Conservation (phyloP, 2,329 filamentous ascomycete genomes). For the Xylariaceae sp. region DNA sequence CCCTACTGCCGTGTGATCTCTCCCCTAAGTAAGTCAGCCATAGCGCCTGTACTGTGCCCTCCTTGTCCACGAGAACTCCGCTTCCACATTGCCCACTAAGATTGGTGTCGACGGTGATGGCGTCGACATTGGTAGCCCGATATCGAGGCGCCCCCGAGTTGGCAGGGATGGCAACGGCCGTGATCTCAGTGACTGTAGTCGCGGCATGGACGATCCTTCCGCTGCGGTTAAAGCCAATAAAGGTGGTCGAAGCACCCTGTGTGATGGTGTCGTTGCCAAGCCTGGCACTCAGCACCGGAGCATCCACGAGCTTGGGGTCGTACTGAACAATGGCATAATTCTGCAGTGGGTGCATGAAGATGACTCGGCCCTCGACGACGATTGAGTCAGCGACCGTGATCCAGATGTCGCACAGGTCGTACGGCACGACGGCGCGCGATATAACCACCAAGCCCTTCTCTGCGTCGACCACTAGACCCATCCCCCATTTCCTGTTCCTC, state of each 20-base stretch:
- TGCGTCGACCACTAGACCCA: conserved; percentile 94
- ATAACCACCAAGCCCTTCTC: conserved; percentile 93
- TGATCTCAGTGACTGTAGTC: conserved; percentile 94
- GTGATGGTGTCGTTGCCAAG: conserved; percentile 76
- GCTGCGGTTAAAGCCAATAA: conserved; percentile 97
- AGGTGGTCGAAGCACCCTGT: conserved; percentile 89
- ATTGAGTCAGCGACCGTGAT: conserved; percentile 96
- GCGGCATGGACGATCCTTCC: conserved; percentile 88
- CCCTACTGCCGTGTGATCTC: conserved; percentile 71
- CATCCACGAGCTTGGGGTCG: conserved; percentile 86
- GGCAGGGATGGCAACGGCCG: conserved; percentile 90
- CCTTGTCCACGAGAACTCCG: conserved; percentile 81
- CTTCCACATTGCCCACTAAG: conserved; percentile 88
- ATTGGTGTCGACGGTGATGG: conserved; percentile 92
- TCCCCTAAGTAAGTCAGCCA: conserved; percentile 98
- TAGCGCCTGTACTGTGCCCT: conserved; percentile 87
- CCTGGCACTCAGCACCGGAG: conserved; percentile 82
- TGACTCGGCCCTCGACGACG: conserved; percentile 85
- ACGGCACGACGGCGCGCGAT: conserved; percentile 88
- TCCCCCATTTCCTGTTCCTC: conserved; percentile 86
- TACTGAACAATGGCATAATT: conserved; percentile 97
- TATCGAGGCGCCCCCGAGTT: conserved; percentile 89
- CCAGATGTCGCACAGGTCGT: conserved; percentile 92
- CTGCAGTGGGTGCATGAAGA: conserved; percentile 93
- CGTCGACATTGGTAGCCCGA: conserved; percentile 89